A percentile compares a stretch with the other conserved stretches of the same genome.
These are phyloP conservation scores for Scheffersomyces segobiensis DNA, from an alignment of 1,139 yeast species.

Conservation along the genomic window DNA sequence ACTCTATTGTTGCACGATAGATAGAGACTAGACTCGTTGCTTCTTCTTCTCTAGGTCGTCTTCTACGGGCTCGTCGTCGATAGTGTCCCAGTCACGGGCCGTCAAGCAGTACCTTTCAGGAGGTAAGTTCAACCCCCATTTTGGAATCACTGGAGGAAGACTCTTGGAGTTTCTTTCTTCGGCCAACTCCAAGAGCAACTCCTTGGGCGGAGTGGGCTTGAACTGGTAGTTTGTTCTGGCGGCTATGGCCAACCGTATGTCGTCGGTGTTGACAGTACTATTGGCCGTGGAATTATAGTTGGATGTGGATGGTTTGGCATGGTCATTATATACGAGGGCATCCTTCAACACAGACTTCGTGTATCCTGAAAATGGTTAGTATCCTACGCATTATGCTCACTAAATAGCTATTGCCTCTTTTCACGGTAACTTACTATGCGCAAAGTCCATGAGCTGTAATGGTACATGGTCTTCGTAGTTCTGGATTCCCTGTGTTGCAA, in stretches of 20 bases:
- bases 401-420: background rate
- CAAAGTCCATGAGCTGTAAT: constrained; percentile 92
- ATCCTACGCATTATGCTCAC: background rate
- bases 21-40: constrained; percentile 1
- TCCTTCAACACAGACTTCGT: constrained; percentile 85
- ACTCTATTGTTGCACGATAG: background rate
- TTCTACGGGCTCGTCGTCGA: constrained; percentile 37
- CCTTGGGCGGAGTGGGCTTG: constrained; percentile 95
- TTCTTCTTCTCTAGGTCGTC: constrained; percentile 13
- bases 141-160: constrained; percentile 87
- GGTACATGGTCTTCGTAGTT: constrained; percentile 96
- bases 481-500: constrained; percentile 92
- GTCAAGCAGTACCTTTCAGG: constrained; percentile 97
- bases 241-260: constrained; percentile 86
- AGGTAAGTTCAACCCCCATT: constrained; percentile 91
- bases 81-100: constrained; percentile 67
- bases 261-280: constrained; percentile 75
- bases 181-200: constrained; percentile 83
- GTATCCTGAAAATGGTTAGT: constrained; percentile 48
- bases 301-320: constrained; percentile 50
- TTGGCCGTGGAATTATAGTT: constrained; percentile 38
- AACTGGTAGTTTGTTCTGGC: constrained; percentile 93
- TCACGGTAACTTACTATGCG: constrained; percentile 50
- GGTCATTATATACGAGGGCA: constrained; percentile 86
- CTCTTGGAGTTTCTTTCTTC: constrained; percentile 88